Evolutionary conservation across 164 flowering plant genomes (phyloP).

Genomic region (Cinnamomum chago): DNA sequence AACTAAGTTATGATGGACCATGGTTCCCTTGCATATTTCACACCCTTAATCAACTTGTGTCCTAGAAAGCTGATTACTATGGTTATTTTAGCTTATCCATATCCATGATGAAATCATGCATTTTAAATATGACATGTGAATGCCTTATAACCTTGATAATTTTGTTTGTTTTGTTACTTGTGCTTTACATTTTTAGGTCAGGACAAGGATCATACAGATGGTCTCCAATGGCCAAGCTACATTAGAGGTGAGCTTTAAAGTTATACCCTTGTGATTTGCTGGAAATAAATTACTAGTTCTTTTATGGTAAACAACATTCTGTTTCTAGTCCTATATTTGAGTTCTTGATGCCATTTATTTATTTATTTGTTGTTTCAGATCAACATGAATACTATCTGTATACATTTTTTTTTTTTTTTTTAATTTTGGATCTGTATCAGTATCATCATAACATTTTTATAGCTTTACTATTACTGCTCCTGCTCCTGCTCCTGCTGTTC

Average conservation of each 20-base stretch:
- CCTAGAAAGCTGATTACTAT: no score
- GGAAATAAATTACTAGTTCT: background rate
- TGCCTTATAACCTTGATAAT: background rate
- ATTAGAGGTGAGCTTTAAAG: slow-evolving; percentile 55
- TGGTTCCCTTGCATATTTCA: no score
- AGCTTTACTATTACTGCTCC: background rate
- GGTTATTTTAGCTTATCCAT: no score
- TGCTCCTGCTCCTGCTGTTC: background rate
- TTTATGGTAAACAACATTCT: background rate
- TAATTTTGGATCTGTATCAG: background rate
- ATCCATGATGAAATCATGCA: no score
- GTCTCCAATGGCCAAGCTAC: slow-evolving; percentile 86
- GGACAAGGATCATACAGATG: slow-evolving; percentile 86
- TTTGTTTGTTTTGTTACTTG: background rate
- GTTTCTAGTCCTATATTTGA: background rate
- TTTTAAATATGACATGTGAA: background rate
- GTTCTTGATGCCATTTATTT: background rate
- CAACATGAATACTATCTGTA: background rate
- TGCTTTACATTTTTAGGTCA: slow-evolving; percentile 39
- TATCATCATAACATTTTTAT: background rate
- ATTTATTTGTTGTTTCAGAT: background rate
- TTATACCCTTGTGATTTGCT: no score
- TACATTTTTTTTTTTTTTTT: background rate
- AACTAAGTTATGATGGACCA: no score
- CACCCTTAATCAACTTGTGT: no score